Percentiles rank a stretch among this genome's conserved stretches.
Evolutionary conservation across 2,329 filamentous ascomycete genomes (phyloP).

Genomic region (Trichoderma arundinaceum): DNA sequence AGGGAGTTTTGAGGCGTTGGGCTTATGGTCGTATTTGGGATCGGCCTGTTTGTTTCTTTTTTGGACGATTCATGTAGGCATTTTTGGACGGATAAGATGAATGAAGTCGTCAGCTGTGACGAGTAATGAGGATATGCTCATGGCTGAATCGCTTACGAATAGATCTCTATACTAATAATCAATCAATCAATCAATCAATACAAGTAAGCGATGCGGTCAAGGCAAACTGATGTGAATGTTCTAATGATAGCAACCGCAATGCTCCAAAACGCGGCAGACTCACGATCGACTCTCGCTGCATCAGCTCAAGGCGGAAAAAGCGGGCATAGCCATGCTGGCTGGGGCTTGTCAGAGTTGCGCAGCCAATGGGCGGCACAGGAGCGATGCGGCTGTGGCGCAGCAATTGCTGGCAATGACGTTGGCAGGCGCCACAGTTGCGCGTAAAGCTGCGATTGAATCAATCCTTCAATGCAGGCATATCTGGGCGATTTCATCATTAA

Average conservation of each 20-base stretch:
- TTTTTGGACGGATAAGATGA: background rate
- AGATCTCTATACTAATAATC: background rate
- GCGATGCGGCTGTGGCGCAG: constrained; percentile 32
- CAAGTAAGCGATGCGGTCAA: background rate
- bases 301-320: no score
- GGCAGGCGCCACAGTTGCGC: constrained; percentile 21
- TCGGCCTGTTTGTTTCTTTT: background rate
- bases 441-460: background rate
- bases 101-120: constrained; percentile 15
- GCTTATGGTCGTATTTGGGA: background rate
- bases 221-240: no score
- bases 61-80: background rate
- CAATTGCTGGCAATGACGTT: constrained; percentile 25
- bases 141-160: constrained; percentile 1
- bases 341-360: background rate
- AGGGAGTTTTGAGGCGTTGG: constrained; percentile 11
- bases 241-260: no score
- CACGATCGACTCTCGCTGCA: no score
- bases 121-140: background rate
- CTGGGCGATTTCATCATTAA: background rate
- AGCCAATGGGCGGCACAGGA: constrained; percentile 3
- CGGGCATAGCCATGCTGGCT: background rate
- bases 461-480: constrained; percentile 1
- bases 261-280: no score
- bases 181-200: background rate